Conservation (phyloP, 768 basidiomycete species). For the Auricularia sp. region DNA sequence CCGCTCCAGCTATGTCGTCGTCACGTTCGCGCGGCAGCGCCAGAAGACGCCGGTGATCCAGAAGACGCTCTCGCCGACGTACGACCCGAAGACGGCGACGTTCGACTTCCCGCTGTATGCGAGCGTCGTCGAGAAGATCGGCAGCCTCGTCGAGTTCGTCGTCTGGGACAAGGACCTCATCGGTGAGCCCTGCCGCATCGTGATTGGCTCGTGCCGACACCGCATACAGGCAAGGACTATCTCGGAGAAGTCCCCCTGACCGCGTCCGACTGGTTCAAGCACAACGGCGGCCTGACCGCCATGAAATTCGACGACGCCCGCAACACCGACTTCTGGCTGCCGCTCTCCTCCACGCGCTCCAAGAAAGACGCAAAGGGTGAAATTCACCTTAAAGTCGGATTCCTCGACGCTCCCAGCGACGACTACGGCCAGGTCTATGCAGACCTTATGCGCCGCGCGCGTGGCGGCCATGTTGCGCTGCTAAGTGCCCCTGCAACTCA, state of each 20-base stretch:
- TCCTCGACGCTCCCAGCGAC: conserved; percentile 13
- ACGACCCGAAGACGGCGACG: conserved; percentile 21
- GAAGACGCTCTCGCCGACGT: conserved; percentile 23
- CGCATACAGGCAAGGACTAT: conserved; percentile 27
- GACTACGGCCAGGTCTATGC: conserved; percentile 10
- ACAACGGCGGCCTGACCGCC: background rate
- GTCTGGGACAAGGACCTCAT: conserved; percentile 33
- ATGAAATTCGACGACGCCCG: conserved; percentile 19
- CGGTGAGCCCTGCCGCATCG: background rate
- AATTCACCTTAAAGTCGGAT: conserved; percentile 31
- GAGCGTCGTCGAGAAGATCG: conserved; percentile 14
- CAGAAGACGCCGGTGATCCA: conserved; percentile 25
- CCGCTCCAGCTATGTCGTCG: conserved; percentile 20
- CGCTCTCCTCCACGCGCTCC: conserved; percentile 9
- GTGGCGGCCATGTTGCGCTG: conserved; percentile 13
- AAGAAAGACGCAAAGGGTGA: conserved; percentile 22
- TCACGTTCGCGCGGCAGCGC: conserved; percentile 11
- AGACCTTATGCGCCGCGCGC: conserved; percentile 11
- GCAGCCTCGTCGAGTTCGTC: conserved; percentile 24
- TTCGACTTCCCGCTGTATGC: conserved; percentile 31
- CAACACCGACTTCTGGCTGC: conserved; percentile 15
- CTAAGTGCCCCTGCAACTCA: conserved; percentile 21
- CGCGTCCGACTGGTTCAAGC: conserved; percentile 27
- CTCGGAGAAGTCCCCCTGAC: conserved; percentile 33
- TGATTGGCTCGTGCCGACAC: background rate